Evolutionary conservation across 2,329 filamentous ascomycete genomes (phyloP), one percentile per base, ranked within the genome.

Genomic region (Gnomoniopsis sp.): DNA sequence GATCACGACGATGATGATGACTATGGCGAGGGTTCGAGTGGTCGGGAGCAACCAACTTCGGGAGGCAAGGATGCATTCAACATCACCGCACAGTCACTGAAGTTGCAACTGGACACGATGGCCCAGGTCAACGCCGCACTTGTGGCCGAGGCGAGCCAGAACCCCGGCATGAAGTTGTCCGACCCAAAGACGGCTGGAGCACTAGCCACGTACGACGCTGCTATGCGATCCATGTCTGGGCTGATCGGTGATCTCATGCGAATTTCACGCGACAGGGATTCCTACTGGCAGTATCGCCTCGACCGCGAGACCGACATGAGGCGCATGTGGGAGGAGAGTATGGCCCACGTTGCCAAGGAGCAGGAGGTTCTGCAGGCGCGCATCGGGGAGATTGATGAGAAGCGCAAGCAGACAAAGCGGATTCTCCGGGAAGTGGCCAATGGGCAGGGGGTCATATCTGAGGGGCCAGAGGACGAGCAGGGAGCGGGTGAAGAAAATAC

Each of bases 291-390:
- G 72, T 96, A 96, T 70, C 88, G 93, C 15, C 79, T 99, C 44
- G 93, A 96, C 65, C 88, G 92, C 55, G 95, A 99, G 75, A 88
- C 88, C 47, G 91, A 96, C 70, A 88, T 98, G 75, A 87, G 95
- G 41, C 88, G 90, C 60, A 90, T 99, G 86, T 99, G 95, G 95
- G 95, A 99, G 74, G 95, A 99, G 68, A 98, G 93, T 74, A 97
- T 99, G 95, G 92, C 95, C 11, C 88, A 93, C 67, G 89, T 99
- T n/a, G 95, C 93, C 19, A 87, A 86, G 57, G 95, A 99, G 71
- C 95, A 99, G 67, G 95, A 98, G 73, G 85, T 92, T 53, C 82
- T 99, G 1, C 91, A 98, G 70, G 90, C 86, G 38, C 88, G 88
- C 59, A 90, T 97, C 61, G 91, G 90, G 48, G 90, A 96, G 73